These are phyloP conservation scores for Ceratocystis variospora DNA, from an alignment of 2,329 filamentous ascomycete species.

Conservation along the genomic window DNA sequence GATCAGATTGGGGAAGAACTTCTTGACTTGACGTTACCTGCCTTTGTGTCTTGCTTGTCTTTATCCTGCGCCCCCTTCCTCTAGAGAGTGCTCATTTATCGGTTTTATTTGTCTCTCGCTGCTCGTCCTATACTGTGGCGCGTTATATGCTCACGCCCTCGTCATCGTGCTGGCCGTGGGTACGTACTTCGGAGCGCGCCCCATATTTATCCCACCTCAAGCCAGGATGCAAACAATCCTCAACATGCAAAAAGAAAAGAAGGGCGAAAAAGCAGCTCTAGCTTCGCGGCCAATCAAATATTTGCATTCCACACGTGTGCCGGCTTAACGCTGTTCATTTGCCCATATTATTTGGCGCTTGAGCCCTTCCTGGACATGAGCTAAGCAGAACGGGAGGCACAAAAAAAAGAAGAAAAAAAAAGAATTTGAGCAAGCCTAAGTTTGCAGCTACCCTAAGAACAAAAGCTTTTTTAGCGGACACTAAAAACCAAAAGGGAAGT, in stretches of 20 bases:
- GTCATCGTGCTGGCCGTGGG: background rate
- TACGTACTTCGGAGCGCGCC: background rate
- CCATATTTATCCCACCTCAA: background rate
- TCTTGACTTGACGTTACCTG: background rate
- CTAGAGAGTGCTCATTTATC: background rate
- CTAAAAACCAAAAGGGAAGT: background rate
- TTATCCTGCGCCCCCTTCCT: background rate
- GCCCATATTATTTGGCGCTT: background rate
- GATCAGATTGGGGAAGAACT: background rate
- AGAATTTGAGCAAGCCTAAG: background rate
- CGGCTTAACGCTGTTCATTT: background rate
- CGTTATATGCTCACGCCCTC: background rate
- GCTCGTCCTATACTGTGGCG: background rate
- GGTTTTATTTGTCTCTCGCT: background rate
- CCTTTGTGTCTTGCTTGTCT: background rate
- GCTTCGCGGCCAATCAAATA: slow-evolving; percentile 6
- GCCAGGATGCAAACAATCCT: slow-evolving; percentile 5
- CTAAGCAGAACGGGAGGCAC: background rate
- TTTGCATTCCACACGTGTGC: slow-evolving; percentile 3
- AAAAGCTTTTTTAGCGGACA: slow-evolving; percentile 4
- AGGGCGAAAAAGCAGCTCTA: background rate
- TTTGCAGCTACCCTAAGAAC: background rate
- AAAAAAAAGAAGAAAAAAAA: background rate
- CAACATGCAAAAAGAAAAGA: background rate
- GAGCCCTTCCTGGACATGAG: background rate